Conservation (phyloP, 2,329 filamentous ascomycete species). For the Septoria petroselini region DNA sequence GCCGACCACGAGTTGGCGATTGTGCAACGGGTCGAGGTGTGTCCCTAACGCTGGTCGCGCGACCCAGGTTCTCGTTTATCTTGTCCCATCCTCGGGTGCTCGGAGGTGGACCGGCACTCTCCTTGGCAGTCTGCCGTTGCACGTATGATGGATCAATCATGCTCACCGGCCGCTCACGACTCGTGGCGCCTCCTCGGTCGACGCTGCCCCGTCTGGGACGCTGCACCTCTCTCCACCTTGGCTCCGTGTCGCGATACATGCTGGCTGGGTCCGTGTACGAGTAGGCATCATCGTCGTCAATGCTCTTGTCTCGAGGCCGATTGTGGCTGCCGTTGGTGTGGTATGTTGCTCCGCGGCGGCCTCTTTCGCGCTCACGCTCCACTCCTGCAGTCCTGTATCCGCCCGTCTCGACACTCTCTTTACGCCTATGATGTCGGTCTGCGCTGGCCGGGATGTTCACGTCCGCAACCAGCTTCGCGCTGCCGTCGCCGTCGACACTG, state of each 20-base stretch:
- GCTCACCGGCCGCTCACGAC: conserved; percentile 46
- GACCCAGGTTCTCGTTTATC: conserved; percentile 52
- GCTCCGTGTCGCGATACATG: conserved; percentile 53
- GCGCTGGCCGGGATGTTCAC: conserved; percentile 41
- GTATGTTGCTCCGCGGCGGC: conserved; percentile 30
- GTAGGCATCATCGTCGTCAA: conserved; percentile 46
- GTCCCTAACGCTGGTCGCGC: conserved; percentile 49
- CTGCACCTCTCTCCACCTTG: conserved; percentile 40
- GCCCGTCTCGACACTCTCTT: conserved; percentile 35
- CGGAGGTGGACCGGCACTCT: conserved; percentile 57
- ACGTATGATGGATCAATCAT: conserved; percentile 39
- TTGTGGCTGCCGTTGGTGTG: conserved; percentile 32
- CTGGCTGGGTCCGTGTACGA: conserved; percentile 51
- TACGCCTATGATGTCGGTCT: conserved; percentile 39
- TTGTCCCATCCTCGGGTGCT: conserved; percentile 69
- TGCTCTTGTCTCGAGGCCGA: conserved; percentile 29
- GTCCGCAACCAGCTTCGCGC: conserved; percentile 39
- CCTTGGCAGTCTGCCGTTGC: conserved; percentile 34
- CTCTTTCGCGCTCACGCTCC: conserved; percentile 28
- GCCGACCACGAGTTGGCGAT: conserved; percentile 31
- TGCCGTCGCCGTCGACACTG: conserved; percentile 47
- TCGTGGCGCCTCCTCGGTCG: conserved; percentile 39
- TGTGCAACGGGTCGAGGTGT: conserved; percentile 24
- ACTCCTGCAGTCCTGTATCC: conserved; percentile 27
- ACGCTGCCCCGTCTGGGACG: conserved; percentile 46